Evolutionary conservation across 2,329 filamentous ascomycete genomes (phyloP), one percentile per base, ranked within the genome.

Genomic region (Nannizzia gypsea): DNA sequence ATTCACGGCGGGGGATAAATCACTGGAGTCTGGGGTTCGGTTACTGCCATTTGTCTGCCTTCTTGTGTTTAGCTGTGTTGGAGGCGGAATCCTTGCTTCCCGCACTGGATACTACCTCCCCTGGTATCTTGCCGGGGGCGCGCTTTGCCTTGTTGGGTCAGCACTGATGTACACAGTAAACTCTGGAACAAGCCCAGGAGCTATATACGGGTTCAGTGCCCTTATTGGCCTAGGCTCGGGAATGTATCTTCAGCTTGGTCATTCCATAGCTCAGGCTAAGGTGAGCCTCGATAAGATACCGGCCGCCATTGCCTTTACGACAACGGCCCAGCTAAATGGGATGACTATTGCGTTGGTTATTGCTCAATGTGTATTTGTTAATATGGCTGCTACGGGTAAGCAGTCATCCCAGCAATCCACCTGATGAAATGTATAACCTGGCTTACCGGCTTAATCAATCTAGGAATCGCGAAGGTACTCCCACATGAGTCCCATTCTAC

Each of bases 1-100:
- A 60, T 83, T 82, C 65, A 73, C 73, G 0, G 71, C 69, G 2
- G 75, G 75, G 3, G 77, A 79, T 44, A 67, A 64, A 0, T 69
- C 67, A 1, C 26, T 71, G 1, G 56, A 59, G 48, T 63, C 70
- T 1, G 68, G 67, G 1, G 68, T 74, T 1, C 69, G 69, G 1
- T 63, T 74, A 0, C 63, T 73, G 8, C 71, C 71, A 0, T 70
- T 68, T 42, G 66, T 72, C 56, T 58, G 61, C n/a, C 17, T 69
- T 3, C 55, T 65, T 11, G 65, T 72, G 9, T 24, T 61, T 17
- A 52, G 63, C 11, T 64, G 64, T 38, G 52, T 70, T n/a, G 55
- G 61, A 20, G 63, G 63, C 26, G 64, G 69, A 1, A 59, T 57
- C 6, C 59, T 67, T 1, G 62, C 70, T 58, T 40, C 63, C 6